Conservation (phyloP, 2,329 filamentous ascomycete species). For the Aquanectria penicillioides region DNA sequence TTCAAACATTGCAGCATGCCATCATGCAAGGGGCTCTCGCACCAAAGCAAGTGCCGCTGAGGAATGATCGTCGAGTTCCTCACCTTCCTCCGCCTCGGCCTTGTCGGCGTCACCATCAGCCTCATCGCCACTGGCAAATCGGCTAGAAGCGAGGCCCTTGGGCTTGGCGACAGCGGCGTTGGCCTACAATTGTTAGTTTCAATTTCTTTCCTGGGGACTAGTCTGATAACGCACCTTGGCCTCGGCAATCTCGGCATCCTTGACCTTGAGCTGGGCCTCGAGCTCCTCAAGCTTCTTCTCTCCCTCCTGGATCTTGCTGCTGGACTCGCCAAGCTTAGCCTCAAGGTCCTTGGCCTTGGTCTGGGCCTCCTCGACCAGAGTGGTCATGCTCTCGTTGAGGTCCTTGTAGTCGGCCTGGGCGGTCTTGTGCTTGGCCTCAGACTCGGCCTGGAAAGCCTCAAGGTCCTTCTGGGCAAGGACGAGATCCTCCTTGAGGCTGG, state of each 20-base stretch:
- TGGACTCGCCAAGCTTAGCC: slow-evolving; percentile 58
- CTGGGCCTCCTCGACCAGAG: slow-evolving; percentile 68
- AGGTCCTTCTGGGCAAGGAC: slow-evolving; percentile 62
- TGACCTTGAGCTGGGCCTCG: slow-evolving; percentile 68
- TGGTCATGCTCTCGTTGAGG: slow-evolving; percentile 70
- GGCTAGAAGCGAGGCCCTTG: slow-evolving; percentile 65
- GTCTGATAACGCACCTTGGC: slow-evolving; percentile 58
- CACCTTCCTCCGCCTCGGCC: slow-evolving; percentile 62
- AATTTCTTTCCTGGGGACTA: background rate
- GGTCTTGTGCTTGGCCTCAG: slow-evolving; percentile 63
- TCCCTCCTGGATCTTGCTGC: slow-evolving; percentile 56
- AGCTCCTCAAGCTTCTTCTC: slow-evolving; percentile 60
- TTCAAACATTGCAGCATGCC: slow-evolving; percentile 21
- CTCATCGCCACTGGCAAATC: slow-evolving; percentile 58
- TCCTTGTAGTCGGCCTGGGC: slow-evolving; percentile 69
- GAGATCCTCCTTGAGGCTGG: slow-evolving; percentile 53
- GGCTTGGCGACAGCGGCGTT: slow-evolving; percentile 54
- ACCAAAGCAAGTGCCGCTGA: slow-evolving; percentile 75
- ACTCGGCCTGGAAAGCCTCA: slow-evolving; percentile 61
- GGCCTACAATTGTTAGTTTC: slow-evolving; percentile 48
- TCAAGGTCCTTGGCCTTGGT: slow-evolving; percentile 63
- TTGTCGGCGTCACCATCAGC: slow-evolving; percentile 47
- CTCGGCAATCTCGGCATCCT: slow-evolving; percentile 71
- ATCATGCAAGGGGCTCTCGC: slow-evolving; percentile 63
- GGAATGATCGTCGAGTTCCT: slow-evolving; percentile 69